These are phyloP conservation scores for Phytophthora constricta DNA, from an alignment of 352 stramenopile genomes.

Conservation along the genomic window DNA sequence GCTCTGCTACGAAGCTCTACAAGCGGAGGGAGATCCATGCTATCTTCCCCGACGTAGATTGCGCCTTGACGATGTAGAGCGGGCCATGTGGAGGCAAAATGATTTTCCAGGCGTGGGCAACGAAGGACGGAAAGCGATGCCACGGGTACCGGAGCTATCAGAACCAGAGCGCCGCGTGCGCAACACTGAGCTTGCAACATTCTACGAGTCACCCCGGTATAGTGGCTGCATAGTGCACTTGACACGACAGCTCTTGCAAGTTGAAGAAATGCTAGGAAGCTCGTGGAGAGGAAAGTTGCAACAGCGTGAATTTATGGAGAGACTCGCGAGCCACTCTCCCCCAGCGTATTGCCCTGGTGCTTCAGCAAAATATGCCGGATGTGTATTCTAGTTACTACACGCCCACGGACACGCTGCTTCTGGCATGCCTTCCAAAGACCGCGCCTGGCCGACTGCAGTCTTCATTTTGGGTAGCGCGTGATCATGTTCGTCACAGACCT, in stretches of 20 bases:
- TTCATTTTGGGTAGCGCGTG: conserved; percentile 52
- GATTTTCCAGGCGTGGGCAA: conserved; percentile 79
- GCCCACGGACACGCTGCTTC: conserved; percentile 58
- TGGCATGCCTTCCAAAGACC: conserved; percentile 55
- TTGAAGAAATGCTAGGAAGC: conserved; percentile 61
- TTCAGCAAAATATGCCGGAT: conserved; percentile 45
- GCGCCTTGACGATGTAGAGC: conserved; percentile 60
- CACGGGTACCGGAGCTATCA: conserved; percentile 39
- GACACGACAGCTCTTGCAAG: conserved; percentile 61
- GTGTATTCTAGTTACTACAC: conserved; percentile 62
- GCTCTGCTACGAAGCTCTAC: conserved; percentile 22
- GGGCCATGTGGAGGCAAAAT: conserved; percentile 55
- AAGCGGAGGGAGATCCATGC: conserved; percentile 30
- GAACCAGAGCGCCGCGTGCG: conserved; percentile 53
- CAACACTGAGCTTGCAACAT: conserved; percentile 65
- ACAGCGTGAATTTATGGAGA: conserved; percentile 43
- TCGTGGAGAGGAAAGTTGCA: conserved; percentile 65
- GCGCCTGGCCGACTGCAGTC: conserved; percentile 57
- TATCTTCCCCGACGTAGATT: conserved; percentile 20
- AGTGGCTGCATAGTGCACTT: conserved; percentile 52
- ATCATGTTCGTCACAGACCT: conserved; percentile 72
- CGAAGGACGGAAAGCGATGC: conserved; percentile 65
- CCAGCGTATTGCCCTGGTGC: conserved; percentile 58
- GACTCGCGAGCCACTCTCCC: conserved; percentile 48
- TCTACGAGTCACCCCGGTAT: conserved; percentile 26